These are phyloP conservation scores for Tuber umbilicatum DNA, from an alignment of 495 filamentous ascomycete species.

Conservation along the genomic window DNA sequence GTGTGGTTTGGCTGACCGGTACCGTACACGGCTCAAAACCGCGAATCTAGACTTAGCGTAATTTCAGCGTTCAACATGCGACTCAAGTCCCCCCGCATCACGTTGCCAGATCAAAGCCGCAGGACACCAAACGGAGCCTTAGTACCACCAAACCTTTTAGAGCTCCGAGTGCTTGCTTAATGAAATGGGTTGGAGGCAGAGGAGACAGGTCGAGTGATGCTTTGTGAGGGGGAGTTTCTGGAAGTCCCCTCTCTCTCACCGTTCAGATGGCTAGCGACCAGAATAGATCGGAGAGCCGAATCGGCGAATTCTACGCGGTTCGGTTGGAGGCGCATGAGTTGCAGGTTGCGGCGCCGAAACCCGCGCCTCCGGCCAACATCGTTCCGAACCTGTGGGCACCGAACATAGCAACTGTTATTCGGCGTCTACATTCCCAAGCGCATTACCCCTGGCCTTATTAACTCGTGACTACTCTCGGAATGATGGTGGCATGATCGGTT, in stretches of 20 bases:
- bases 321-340: not conserved
- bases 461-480: too few species aligned
- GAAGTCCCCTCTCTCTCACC: not conserved
- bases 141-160: not conserved
- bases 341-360: not conserved
- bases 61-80: not conserved
- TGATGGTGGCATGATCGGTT: too few species aligned
- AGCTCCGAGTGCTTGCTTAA: not conserved
- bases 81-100: not conserved
- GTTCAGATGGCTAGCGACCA: not conserved
- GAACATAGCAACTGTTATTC: too few species aligned
- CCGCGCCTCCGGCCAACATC: not conserved
- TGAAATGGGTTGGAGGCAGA: not conserved
- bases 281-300: not conserved
- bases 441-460: too few species aligned
- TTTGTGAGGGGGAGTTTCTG: not conserved
- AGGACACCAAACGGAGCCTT: not conserved
- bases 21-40: not conserved
- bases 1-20: not conserved
- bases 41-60: not conserved
- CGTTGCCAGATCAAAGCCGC: not conserved
- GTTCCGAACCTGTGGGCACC: not conserved
- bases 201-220: not conserved
- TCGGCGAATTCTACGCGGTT: not conserved
- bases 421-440: too few species aligned